These are phyloP conservation scores for Labyrinthula sp. DNA, from an alignment of 352 stramenopile genomes.

Conservation along the genomic window DNA sequence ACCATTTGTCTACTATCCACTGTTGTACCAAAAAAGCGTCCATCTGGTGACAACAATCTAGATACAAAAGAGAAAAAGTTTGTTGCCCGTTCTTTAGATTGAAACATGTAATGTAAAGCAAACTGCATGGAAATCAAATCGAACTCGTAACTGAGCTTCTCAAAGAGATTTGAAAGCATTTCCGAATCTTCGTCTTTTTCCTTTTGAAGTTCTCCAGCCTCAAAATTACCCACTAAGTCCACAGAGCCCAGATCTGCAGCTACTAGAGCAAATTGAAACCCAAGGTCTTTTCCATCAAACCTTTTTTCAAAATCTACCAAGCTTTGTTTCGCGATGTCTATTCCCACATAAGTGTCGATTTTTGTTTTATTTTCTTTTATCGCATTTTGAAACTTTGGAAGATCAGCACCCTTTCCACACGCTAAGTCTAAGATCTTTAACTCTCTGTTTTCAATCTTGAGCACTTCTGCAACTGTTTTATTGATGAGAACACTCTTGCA, in stretches of 20 bases:
- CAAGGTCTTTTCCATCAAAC: constrained; percentile 2
- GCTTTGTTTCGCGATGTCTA: constrained; percentile 88
- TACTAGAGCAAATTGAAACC: constrained; percentile 16
- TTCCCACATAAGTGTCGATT: constrained; percentile 76
- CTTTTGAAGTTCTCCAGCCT: no score
- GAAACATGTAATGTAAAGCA: constrained; percentile 98
- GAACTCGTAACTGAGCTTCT: constrained; percentile 44
- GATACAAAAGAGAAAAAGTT: constrained; percentile 80
- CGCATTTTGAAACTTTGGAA: constrained; percentile 79
- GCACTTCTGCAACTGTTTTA: constrained; percentile 44
- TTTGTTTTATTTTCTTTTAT: constrained; percentile 36
- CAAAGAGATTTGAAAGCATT: not conserved
- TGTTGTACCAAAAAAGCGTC: constrained; percentile 83
- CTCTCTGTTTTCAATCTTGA: constrained; percentile 27
- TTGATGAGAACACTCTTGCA: constrained; percentile 85
- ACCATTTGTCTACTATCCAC: constrained; percentile 76
- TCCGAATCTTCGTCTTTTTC: constrained; percentile 2
- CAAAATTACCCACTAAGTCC: not conserved
- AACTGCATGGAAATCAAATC: constrained; percentile 96
- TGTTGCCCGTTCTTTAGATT: constrained; percentile 55
- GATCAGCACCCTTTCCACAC: constrained; percentile 89
- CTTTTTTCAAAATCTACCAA: constrained; percentile 53
- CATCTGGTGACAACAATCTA: constrained; percentile 62
- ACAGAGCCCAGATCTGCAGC: constrained; percentile 22
- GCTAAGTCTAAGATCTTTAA: constrained; percentile 81